phyloP scores from a whole-genome alignment of 139 green algal genomes.

The Astrephomene gubernaculifera region DNA sequence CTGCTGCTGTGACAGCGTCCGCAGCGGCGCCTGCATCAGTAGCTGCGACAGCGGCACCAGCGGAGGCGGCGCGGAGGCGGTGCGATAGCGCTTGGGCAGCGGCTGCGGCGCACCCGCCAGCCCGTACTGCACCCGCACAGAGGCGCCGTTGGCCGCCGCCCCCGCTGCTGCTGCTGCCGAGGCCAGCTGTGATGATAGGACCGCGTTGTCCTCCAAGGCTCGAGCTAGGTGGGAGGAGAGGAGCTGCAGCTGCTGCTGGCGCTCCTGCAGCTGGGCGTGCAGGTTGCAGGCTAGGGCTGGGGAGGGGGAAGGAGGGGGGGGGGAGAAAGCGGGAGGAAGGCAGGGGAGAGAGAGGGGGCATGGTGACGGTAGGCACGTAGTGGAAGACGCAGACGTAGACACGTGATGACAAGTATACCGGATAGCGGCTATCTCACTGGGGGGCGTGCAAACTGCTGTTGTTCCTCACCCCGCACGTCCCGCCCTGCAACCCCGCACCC shows the following conservation, averaged over 20 bases:
- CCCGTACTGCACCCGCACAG: constrained; percentile 14
- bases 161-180: neutral
- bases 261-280: neutral
- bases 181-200: neutral
- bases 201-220: neutral
- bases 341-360: neutral
- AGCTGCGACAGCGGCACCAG: neutral
- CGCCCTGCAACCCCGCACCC: neutral
- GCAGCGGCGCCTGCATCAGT: neutral
- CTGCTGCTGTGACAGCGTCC: neutral
- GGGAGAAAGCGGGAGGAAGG: neutral
- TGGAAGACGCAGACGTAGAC: neutral
- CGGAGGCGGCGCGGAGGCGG: neutral
- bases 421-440: neutral
- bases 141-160: neutral
- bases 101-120: constrained; percentile 21
- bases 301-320: neutral
- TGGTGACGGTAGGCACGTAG: neutral
- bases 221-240: neutral
- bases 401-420: neutral
- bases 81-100: constrained; percentile 4
- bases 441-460: neutral
- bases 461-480: neutral
- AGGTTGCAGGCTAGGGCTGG: neutral
- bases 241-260: neutral